Evolutionary conservation across 1,284 basidiomycete genomes (phyloP), one percentile per base, ranked within the genome.

Genomic region (Heterobasidion irregulare): DNA sequence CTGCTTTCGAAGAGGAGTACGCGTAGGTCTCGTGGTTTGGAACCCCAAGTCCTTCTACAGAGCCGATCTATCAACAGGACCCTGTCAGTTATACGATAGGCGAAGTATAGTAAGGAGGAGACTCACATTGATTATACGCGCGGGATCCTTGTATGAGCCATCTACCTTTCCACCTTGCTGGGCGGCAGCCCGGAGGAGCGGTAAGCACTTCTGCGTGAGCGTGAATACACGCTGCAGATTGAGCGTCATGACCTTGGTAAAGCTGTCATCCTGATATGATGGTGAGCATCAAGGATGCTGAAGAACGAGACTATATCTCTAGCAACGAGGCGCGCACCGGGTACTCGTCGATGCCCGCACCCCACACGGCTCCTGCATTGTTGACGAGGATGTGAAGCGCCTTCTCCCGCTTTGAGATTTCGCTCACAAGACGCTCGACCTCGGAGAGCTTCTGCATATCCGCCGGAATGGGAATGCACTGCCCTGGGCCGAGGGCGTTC

Each of bases 201-300:
- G 86, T 0, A 86, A 68, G 16, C 83, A 72, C 62, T 81, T 80
- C 65, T 89, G 86, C 6, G 82, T 86, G 41, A 89, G 66, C 0
- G 80, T 86, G 65, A 89, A 89, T 2, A 86, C 84, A 2, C 84
- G 75, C 63, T 86, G 83, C 26, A 87, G 65, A 66, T 89, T 87
- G 53, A 88, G 70, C 8, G 76, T 84, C 51, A 89, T 65, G 50
- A 89, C 70, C 65, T 84, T 83, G n/a, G 74, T 73, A 59, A 77
- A 81, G 5, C 76, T 79, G 1, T 69, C 66, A 57, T 83, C 80
- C 73, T 82, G 59, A 26, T 26, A 5, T 26, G 26, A 26, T 26
- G 26, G 26, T n/a, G 47, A 62, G 62, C 26, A 26, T 26, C 26
- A 26, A 26, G 26, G 26, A 26, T 26, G 26, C 26, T 26, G 26